Conservation (phyloP, 192 early-diverging fungal species). For the Coemansia pectinata region DNA sequence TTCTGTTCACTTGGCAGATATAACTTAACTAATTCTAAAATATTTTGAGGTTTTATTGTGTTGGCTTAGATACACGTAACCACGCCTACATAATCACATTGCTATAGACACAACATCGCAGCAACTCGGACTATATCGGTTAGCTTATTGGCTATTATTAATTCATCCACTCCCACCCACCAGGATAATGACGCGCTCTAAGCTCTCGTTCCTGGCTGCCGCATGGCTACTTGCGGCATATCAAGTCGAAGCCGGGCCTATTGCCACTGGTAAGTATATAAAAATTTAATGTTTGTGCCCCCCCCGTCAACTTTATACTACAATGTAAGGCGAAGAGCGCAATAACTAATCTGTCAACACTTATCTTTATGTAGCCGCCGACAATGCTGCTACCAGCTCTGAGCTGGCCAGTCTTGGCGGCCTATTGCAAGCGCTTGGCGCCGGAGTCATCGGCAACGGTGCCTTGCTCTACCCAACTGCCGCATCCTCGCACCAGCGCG, state of each 20-base stretch:
- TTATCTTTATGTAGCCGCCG: slow-evolving; percentile 10
- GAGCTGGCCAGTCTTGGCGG: slow-evolving; percentile 48
- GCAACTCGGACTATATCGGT: neutral
- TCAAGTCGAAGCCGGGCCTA: slow-evolving; percentile 37
- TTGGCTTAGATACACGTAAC: neutral
- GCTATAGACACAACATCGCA: neutral
- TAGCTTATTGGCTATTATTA: neutral
- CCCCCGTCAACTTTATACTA: neutral
- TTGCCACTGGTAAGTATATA: slow-evolving; percentile 40
- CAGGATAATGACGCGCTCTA: slow-evolving; percentile 47
- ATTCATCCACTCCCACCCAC: neutral
- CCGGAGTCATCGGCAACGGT: slow-evolving; percentile 48
- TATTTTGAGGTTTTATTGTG: neutral
- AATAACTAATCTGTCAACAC: neutral
- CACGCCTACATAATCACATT: neutral
- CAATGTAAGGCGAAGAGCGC: neutral
- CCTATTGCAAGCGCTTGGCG: slow-evolving; percentile 50
- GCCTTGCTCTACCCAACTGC: slow-evolving; percentile 43
- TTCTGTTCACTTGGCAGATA: neutral
- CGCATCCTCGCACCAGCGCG: slow-evolving; percentile 43
- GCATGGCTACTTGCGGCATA: slow-evolving; percentile 50
- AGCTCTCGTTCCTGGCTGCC: slow-evolving; percentile 40
- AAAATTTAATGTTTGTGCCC: neutral
- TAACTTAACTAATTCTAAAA: neutral
- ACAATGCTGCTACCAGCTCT: slow-evolving; percentile 20